phyloP scores from a whole-genome alignment of 352 stramenopile species.

The Phytophthora podocarpi region DNA sequence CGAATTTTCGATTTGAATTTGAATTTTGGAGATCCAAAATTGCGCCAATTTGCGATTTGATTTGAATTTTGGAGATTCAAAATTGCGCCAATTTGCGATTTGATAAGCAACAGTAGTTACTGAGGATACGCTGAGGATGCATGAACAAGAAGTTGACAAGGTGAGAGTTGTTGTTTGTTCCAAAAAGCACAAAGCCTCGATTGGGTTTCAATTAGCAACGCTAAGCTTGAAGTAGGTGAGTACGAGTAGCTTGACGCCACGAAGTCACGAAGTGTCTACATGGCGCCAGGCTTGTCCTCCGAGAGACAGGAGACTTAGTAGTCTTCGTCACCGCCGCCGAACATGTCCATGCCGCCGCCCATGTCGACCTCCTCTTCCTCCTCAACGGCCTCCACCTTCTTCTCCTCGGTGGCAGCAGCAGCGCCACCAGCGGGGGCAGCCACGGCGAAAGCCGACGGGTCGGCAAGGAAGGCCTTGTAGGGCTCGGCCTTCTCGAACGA shows the following conservation, averaged over 20 bases:
- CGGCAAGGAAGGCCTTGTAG: slow-evolving; percentile 96
- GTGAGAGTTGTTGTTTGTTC: neutral
- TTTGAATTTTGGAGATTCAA: neutral
- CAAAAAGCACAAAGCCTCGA: slow-evolving; percentile 28
- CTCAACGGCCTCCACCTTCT: slow-evolving; percentile 67
- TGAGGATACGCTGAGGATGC: too few relatives aligned
- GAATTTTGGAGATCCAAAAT: slow-evolving; percentile 29
- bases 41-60: slow-evolving; percentile 23
- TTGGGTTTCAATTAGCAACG: slow-evolving; percentile 32
- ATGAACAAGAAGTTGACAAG: slow-evolving; percentile 1
- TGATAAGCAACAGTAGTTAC: too few relatives aligned
- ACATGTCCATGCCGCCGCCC: slow-evolving; percentile 90
- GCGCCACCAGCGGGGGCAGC: slow-evolving; percentile 86
- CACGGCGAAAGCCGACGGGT: slow-evolving; percentile 94
- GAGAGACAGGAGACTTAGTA: slow-evolving; percentile 50
- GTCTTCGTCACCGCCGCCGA: slow-evolving; percentile 66
- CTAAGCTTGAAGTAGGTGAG: slow-evolving; percentile 15
- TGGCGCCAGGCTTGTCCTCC: neutral
- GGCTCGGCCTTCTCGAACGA: slow-evolving; percentile 97
- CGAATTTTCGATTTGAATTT: slow-evolving; percentile 43
- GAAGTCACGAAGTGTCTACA: neutral
- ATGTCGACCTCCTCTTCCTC: slow-evolving; percentile 88
- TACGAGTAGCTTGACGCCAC: slow-evolving; percentile 10
- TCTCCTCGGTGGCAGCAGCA: slow-evolving; percentile 62
- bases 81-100: neutral